Evolutionary conservation across 2,329 filamentous ascomycete species (phyloP).

Genomic region (Beauveria brongniartii): DNA sequence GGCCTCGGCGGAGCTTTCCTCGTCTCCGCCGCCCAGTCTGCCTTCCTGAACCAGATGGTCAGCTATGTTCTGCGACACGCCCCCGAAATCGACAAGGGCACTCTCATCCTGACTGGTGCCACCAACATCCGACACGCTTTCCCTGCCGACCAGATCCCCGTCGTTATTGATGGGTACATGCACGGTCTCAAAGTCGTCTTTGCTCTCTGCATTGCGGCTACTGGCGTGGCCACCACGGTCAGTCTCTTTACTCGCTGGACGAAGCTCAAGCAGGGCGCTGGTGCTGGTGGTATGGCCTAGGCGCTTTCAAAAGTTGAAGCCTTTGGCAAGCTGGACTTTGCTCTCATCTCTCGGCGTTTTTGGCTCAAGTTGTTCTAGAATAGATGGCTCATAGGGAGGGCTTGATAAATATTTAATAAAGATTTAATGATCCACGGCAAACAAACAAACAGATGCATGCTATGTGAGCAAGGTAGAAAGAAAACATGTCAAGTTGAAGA

Average conservation of each 20-base stretch:
- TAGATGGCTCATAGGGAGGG: too few species aligned
- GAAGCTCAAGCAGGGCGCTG: slow-evolving; percentile 25
- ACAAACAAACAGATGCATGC: too few species aligned
- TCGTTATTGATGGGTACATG: slow-evolving; percentile 55
- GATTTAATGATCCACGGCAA: too few species aligned
- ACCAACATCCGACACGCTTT: slow-evolving; percentile 50
- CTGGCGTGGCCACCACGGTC: slow-evolving; percentile 30
- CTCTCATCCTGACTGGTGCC: slow-evolving; percentile 35
- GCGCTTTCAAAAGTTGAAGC: too few species aligned
- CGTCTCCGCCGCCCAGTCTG: slow-evolving; percentile 39
- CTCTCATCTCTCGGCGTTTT: too few species aligned
- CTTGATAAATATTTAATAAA: too few species aligned
- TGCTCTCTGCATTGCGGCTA: slow-evolving; percentile 46
- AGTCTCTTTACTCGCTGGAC: slow-evolving; percentile 29
- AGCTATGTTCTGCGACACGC: slow-evolving; percentile 24
- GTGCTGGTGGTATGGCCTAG: slow-evolving; percentile 24
- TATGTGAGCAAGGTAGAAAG: too few species aligned
- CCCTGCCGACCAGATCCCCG: slow-evolving; percentile 35
- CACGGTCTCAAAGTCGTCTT: slow-evolving; percentile 55
- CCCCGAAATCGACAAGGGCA: slow-evolving; percentile 27
- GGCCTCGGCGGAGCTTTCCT: slow-evolving; percentile 43
- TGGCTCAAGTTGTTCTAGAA: too few species aligned
- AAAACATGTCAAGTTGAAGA: too few species aligned
- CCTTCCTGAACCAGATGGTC: slow-evolving; percentile 38
- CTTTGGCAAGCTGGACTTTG: too few species aligned